Percentiles rank a stretch among this genome's conserved stretches.
These are phyloP conservation scores for Phytophthora pini DNA, from an alignment of 352 stramenopile species.

Conservation along the genomic window DNA sequence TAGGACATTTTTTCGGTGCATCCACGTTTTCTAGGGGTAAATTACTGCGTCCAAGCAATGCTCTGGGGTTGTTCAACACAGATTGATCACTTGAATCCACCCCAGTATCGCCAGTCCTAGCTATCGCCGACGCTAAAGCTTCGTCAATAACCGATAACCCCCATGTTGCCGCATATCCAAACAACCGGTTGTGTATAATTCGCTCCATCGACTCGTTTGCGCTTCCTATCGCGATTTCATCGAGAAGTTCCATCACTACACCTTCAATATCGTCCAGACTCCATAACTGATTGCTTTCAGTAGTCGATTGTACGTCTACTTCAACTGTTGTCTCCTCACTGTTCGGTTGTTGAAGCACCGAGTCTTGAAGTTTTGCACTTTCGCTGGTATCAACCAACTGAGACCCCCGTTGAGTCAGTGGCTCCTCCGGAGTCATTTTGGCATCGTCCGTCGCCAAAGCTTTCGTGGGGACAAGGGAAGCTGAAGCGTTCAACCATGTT, in stretches of 20 bases:
- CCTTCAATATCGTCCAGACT: slow-evolving; percentile 41
- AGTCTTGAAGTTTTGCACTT: not conserved
- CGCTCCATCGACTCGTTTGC: slow-evolving; percentile 29
- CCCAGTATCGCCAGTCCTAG: slow-evolving; percentile 19
- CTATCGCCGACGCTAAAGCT: slow-evolving; percentile 23
- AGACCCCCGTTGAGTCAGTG: slow-evolving; percentile 8
- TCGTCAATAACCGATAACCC: slow-evolving; percentile 32
- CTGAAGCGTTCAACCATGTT: not conserved
- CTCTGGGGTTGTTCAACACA: slow-evolving; percentile 4
- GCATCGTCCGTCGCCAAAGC: slow-evolving; percentile 7
- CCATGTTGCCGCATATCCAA: slow-evolving; percentile 32
- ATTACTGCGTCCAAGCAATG: slow-evolving; percentile 18
- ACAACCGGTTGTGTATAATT: slow-evolving; percentile 36
- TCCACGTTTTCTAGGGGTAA: slow-evolving; percentile 13
- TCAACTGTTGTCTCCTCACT: not conserved
- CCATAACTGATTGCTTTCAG: slow-evolving; percentile 4
- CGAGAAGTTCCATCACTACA: slow-evolving; percentile 26
- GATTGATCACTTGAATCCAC: slow-evolving; percentile 17
- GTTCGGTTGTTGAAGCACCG: not conserved
- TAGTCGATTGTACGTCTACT: not conserved
- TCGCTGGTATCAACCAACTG: slow-evolving; percentile 8
- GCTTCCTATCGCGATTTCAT: slow-evolving; percentile 30
- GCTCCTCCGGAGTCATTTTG: slow-evolving; percentile 29
- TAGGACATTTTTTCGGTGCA: slow-evolving; percentile 18
- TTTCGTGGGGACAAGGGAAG: not conserved